Percentiles rank a stretch among this genome's conserved stretches.
phyloP scores from a whole-genome alignment of 2,329 filamentous ascomycete genomes.

The Cercospora zeae-maydis region DNA sequence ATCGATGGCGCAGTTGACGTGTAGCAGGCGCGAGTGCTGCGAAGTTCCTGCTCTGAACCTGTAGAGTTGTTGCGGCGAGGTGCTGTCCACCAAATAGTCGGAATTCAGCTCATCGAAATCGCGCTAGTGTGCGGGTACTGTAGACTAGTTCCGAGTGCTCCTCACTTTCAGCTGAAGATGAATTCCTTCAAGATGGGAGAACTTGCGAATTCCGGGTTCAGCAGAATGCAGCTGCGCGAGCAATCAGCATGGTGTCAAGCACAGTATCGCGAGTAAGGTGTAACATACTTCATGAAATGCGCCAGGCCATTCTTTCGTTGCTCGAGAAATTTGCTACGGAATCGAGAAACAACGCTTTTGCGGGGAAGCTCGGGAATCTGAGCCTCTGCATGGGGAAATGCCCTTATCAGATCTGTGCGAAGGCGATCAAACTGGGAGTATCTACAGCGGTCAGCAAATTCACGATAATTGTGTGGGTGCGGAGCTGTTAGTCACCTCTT shows the following conservation, averaged over 20 bases:
- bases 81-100: neutral
- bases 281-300: conserved; percentile 84
- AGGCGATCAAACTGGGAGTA: conserved; percentile 94
- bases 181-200: conserved; percentile 92
- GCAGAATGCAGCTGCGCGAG: conserved; percentile 69
- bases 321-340: conserved; percentile 80
- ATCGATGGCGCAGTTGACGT: too few relatives aligned
- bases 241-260: conserved; percentile 9
- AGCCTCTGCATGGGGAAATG: conserved; percentile 78
- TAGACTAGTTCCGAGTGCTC: neutral
- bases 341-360: conserved; percentile 80
- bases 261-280: conserved; percentile 18
- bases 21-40: neutral
- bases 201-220: conserved; percentile 90
- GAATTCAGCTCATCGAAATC: neutral
- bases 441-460: conserved; percentile 39
- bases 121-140: neutral
- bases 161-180: conserved; percentile 54
- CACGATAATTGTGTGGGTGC: neutral
- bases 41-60: neutral
- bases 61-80: neutral
- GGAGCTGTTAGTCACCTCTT: conserved; percentile 49
- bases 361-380: conserved; percentile 88
- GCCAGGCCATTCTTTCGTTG: conserved; percentile 75
- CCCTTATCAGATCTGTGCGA: conserved; percentile 65